Percentiles rank a stretch among this genome's conserved stretches.
Evolutionary conservation across 768 basidiomycete genomes (phyloP).

Genomic region (Kwoniella pini): DNA sequence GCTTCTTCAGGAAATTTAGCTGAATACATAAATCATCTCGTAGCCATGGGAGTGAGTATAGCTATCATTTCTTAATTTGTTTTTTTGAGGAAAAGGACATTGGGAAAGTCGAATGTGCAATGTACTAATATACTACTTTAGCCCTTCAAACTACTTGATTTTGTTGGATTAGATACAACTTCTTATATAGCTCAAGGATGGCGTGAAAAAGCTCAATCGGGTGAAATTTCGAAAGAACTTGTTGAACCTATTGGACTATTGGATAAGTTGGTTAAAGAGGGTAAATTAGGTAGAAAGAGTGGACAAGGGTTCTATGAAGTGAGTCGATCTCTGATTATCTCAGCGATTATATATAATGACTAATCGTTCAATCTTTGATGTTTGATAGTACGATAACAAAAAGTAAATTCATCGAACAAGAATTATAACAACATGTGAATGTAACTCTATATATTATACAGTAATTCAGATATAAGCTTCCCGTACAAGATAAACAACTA

Average conservation of each 20-base stretch:
- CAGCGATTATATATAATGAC: no score
- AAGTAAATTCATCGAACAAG: no score
- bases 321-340: slow-evolving; percentile 23
- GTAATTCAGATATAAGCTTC: no score
- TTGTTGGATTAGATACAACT: slow-evolving; percentile 57
- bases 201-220: slow-evolving; percentile 53
- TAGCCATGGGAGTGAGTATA: slow-evolving; percentile 53
- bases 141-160: slow-evolving; percentile 56
- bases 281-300: slow-evolving; percentile 56
- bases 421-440: no score
- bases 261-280: slow-evolving; percentile 55
- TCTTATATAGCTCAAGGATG: slow-evolving; percentile 56
- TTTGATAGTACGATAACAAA: no score
- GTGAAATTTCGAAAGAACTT: slow-evolving; percentile 49
- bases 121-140: slow-evolving; percentile 8
- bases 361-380: no score
- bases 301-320: slow-evolving; percentile 57
- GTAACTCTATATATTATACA: no score
- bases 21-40: background rate
- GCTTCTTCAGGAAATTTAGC: background rate
- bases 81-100: background rate
- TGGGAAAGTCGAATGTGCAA: slow-evolving; percentile 28
- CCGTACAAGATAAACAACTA: no score
- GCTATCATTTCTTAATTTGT: no score
- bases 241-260: slow-evolving; percentile 53